Evolutionary conservation across 176 grass and related monocot genomes (phyloP), one percentile per base, ranked within the genome.

Genomic region (Chrysopogon serrulatus): DNA sequence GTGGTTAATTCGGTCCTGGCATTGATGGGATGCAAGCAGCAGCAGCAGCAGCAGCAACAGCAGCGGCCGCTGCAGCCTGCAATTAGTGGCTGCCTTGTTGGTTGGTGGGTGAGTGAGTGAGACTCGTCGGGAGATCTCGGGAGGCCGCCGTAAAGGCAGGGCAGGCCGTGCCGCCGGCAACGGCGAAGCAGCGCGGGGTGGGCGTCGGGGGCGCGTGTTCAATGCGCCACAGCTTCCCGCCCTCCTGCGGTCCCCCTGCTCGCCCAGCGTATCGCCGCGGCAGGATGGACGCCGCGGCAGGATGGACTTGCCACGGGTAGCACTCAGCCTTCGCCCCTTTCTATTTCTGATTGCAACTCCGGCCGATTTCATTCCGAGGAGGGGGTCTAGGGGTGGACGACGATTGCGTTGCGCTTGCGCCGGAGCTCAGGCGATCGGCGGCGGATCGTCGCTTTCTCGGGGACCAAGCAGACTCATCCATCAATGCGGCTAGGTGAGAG

Each of bases 51-150:
- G 56, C 68, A 0, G 51, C 62, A 37, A 45, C 81, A 73, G 88
- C 59, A 37, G 86, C 27, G 16, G 84, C 53, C 4, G 82, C 33
- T 21, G 82, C 68, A 7, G 78, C 73, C 83, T 64, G 88, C 80
- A 57, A 83, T 87, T 86, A 83, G 47, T 90, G 77, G 72, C 65
- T 68, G 65, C 79, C 79, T 81, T 81, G 64, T 43, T 86, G 74
- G 80, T 80, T 84, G 89, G 80, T 90, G 74, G 84, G 80, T 67
- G 32, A 78, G 54, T 31, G 18, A 36, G 63, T 6, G 6, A n/a
- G 30, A 23, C n/a, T n/a, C n/a, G 65, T 36, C 63, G 83, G 73
- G 66, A 42, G 37, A 86, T 90, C 84, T 90, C 65, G 63, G 21
- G 51, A 18, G 49, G 51, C 23, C 24, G 51, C 23, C 24, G 56